Conservation (phyloP, 2,329 filamentous ascomycete genomes). For the Teratosphaeriaceae sp. region DNA sequence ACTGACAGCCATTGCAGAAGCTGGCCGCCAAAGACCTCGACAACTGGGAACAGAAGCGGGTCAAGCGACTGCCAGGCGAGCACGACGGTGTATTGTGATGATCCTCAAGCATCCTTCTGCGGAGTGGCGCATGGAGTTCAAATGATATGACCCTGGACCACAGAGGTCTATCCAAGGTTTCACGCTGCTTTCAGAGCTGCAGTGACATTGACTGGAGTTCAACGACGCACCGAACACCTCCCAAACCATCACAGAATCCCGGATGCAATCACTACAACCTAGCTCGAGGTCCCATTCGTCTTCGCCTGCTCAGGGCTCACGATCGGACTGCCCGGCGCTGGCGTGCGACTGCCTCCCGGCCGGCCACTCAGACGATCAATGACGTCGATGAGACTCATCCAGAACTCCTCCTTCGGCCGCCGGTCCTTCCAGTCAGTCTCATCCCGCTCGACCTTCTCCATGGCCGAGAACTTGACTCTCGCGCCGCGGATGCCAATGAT, state of each 20-base stretch:
- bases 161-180: no score
- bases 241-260: not conserved
- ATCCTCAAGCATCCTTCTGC: no score
- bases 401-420: slow-evolving; percentile 77
- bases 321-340: slow-evolving; percentile 13
- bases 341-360: slow-evolving; percentile 17
- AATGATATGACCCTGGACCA: not conserved
- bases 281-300: slow-evolving; percentile 1
- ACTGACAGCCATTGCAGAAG: slow-evolving; percentile 52
- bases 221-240: not conserved
- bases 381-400: slow-evolving; percentile 70
- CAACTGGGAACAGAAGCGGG: slow-evolving; percentile 93
- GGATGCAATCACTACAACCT: not conserved
- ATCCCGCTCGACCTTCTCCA: slow-evolving; percentile 71
- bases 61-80: slow-evolving; percentile 83
- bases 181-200: no score
- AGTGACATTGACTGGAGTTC: no score
- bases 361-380: slow-evolving; percentile 81
- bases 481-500: slow-evolving; percentile 94
- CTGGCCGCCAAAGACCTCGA: slow-evolving; percentile 85
- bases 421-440: slow-evolving; percentile 93
- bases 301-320: not conserved
- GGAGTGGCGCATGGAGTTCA: not conserved
- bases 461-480: slow-evolving; percentile 76
- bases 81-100: slow-evolving; percentile 71